These are phyloP conservation scores for Ilyonectria destructans DNA, from an alignment of 2,329 filamentous ascomycete species.

Conservation along the genomic window DNA sequence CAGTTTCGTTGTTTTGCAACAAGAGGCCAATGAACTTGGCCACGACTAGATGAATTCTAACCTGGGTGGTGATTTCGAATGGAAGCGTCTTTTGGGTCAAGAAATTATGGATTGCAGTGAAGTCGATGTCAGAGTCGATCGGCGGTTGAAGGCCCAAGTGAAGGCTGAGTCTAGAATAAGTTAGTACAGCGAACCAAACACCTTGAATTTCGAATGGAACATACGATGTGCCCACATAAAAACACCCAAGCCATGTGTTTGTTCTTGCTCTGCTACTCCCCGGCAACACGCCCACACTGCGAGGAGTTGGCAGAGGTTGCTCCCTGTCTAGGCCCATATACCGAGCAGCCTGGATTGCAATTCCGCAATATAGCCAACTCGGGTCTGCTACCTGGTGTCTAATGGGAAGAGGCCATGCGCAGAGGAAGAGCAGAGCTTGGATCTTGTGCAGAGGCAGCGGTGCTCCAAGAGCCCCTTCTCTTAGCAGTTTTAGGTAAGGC, in stretches of 20 bases:
- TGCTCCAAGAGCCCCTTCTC: constrained; percentile 24
- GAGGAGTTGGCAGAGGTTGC: constrained; percentile 31
- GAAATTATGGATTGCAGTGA: constrained; percentile 33
- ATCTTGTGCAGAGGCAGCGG: constrained; percentile 40
- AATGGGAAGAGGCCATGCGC: constrained; percentile 37
- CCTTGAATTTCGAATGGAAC: background rate
- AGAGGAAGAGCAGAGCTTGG: constrained; percentile 35
- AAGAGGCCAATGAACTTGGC: constrained; percentile 38
- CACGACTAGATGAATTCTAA: constrained; percentile 33
- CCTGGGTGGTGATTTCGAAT: constrained; percentile 20
- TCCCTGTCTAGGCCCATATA: constrained; percentile 39
- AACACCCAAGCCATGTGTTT: constrained; percentile 39
- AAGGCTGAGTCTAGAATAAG: constrained; percentile 28
- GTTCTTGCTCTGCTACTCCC: constrained; percentile 32
- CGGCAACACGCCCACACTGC: constrained; percentile 32
- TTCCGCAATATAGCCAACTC: constrained; percentile 39
- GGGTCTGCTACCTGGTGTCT: constrained; percentile 33
- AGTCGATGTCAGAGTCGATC: constrained; percentile 34
- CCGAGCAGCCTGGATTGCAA: constrained; percentile 39
- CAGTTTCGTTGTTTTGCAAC: constrained; percentile 32
- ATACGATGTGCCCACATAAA: constrained; percentile 38
- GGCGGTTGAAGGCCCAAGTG: constrained; percentile 36
- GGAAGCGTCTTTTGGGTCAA: constrained; percentile 29
- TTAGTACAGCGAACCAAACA: background rate
- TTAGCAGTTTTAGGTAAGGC: constrained; percentile 30